These are phyloP conservation scores for Herpotrichia juniperi DNA, from an alignment of 2,329 filamentous ascomycete species.

Conservation along the genomic window DNA sequence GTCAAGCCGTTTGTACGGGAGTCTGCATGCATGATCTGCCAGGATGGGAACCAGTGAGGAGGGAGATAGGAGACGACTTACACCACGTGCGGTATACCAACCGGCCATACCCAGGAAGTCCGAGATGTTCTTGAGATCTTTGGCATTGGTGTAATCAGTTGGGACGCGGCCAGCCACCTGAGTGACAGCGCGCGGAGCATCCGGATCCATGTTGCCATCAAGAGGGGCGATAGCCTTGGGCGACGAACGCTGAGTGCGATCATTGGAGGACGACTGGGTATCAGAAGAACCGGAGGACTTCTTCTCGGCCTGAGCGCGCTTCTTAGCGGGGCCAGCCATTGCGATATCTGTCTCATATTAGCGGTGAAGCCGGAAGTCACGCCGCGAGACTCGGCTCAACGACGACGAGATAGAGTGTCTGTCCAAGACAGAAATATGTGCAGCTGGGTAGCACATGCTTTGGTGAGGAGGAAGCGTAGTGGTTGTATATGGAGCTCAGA, in stretches of 20 bases:
- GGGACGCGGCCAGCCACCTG: not conserved
- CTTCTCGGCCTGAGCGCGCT: conserved; percentile 37
- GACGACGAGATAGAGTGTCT: not conserved
- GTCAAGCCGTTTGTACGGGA: conserved; percentile 4
- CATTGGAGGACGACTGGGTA: conserved; percentile 30
- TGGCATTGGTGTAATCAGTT: conserved; percentile 32
- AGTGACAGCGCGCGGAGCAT: not conserved
- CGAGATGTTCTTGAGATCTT: conserved; percentile 42
- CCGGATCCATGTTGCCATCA: conserved; percentile 44
- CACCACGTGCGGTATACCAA: conserved; percentile 44
- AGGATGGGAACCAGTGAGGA: not conserved
- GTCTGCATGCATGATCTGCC: conserved; percentile 1
- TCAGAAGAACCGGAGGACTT: conserved; percentile 31
- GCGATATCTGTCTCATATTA: conserved; percentile 26
- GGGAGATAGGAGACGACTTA: conserved; percentile 29
- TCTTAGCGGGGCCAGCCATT: conserved; percentile 48
- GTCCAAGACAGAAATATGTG: not conserved
- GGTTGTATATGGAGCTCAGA: too few species aligned
- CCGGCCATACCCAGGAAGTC: conserved; percentile 42
- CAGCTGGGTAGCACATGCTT: not conserved
- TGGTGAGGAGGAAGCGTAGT: not conserved
- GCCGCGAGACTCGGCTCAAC: not conserved
- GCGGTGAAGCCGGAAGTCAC: conserved; percentile 8
- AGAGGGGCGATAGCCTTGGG: conserved; percentile 36
- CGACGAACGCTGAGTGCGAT: conserved; percentile 28